phyloP scores from a whole-genome alignment of 768 basidiomycete species.

The Boletus vinaceobasis region DNA sequence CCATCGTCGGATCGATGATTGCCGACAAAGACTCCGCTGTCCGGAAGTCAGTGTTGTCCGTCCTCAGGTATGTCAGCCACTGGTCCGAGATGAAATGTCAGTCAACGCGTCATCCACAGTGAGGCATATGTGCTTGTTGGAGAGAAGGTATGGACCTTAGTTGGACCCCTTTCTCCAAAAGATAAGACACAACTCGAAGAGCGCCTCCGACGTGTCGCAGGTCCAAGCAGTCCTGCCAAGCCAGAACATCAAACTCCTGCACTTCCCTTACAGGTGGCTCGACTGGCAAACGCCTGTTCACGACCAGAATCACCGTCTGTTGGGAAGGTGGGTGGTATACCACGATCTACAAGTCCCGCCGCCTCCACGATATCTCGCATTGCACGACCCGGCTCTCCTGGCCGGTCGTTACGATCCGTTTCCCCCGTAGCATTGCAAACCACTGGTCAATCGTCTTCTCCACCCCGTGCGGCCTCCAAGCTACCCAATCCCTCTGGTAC shows the following conservation, averaged over 20 bases:
- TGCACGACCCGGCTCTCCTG: slow-evolving; percentile 43
- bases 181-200: slow-evolving; percentile 94
- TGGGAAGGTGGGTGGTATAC: slow-evolving; percentile 42
- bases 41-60: slow-evolving; percentile 79
- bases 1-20: slow-evolving; percentile 72
- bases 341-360: slow-evolving; percentile 49
- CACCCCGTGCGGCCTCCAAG: slow-evolving; percentile 40
- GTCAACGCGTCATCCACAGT: slow-evolving; percentile 38
- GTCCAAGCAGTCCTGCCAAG: slow-evolving; percentile 49
- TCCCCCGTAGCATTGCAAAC: slow-evolving; percentile 39
- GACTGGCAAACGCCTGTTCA: slow-evolving; percentile 42
- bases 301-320: slow-evolving; percentile 51
- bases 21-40: slow-evolving; percentile 88
- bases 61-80: slow-evolving; percentile 61
- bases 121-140: slow-evolving; percentile 81
- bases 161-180: slow-evolving; percentile 74
- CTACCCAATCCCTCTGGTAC: slow-evolving; percentile 34
- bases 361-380: slow-evolving; percentile 38
- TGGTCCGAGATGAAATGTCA: not conserved
- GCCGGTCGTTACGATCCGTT: slow-evolving; percentile 30
- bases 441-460: slow-evolving; percentile 47
- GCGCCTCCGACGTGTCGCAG: slow-evolving; percentile 76
- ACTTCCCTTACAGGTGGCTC: slow-evolving; percentile 49
- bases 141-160: slow-evolving; percentile 79
- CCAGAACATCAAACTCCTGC: slow-evolving; percentile 39